phyloP scores from a whole-genome alignment of 1,139 yeast species.

The Candida frijolesensis region DNA sequence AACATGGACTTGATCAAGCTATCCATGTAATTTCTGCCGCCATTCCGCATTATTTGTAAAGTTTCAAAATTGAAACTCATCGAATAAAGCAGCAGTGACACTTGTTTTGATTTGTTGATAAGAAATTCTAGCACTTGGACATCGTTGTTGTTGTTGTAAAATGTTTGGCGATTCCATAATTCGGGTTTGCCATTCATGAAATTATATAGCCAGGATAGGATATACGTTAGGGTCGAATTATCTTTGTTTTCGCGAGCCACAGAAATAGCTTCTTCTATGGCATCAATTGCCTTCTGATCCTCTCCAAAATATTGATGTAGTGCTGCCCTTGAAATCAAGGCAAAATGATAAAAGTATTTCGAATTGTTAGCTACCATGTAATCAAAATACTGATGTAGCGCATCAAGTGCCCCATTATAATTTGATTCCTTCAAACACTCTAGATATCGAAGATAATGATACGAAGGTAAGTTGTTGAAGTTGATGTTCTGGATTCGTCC shows the following conservation, averaged over 20 bases:
- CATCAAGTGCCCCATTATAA: constrained; percentile 72
- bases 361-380: constrained; percentile 76
- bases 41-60: constrained; percentile 51
- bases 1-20: constrained; percentile 56
- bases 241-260: constrained; percentile 89
- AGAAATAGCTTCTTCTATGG: constrained; percentile 84
- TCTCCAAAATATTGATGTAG: constrained; percentile 78
- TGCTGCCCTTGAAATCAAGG: constrained; percentile 75
- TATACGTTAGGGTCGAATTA: constrained; percentile 67
- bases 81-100: constrained; percentile 56
- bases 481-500: constrained; percentile 48
- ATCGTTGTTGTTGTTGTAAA: constrained; percentile 43
- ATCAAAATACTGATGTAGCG: constrained; percentile 81
- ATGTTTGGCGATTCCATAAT: constrained; percentile 44
- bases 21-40: constrained; percentile 51
- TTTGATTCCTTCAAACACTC: constrained; percentile 63
- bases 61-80: constrained; percentile 64
- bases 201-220: constrained; percentile 79
- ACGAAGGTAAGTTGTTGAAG: constrained; percentile 56
- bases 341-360: constrained; percentile 75
- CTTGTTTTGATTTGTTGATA: constrained; percentile 56
- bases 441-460: constrained; percentile 65
- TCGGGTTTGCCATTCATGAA: constrained; percentile 71
- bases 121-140: constrained; percentile 68
- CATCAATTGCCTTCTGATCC: constrained; percentile 71